Percentiles rank a stretch among this genome's conserved stretches.
Evolutionary conservation across 805 yeast species (phyloP).

Genomic region (Yarrowia divulgata): DNA sequence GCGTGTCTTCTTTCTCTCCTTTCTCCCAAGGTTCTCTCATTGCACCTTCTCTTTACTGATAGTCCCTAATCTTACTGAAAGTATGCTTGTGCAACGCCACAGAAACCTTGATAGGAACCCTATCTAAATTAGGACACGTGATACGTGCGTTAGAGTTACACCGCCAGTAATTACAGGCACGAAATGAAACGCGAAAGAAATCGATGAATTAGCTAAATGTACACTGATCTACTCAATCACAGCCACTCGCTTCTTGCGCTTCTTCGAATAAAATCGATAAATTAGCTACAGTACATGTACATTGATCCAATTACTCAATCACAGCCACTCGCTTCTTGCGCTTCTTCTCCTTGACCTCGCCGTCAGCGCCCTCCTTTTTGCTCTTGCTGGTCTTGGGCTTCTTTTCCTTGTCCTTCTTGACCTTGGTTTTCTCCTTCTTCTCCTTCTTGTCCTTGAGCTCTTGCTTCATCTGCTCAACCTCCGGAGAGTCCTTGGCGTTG

Average conservation of each 20-base stretch:
- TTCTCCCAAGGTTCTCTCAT: constrained; percentile 8
- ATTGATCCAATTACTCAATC: constrained; percentile 31
- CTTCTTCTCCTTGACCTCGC: constrained; percentile 38
- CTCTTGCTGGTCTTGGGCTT: constrained; percentile 44
- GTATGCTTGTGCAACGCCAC: constrained; percentile 38
- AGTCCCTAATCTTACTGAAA: constrained; percentile 6
- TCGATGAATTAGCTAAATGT: background rate
- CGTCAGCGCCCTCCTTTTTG: constrained; percentile 31
- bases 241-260: constrained; percentile 36
- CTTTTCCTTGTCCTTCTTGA: constrained; percentile 32
- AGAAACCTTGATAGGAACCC: constrained; percentile 20
- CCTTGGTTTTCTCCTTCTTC: constrained; percentile 18
- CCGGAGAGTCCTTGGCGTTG: constrained; percentile 26
- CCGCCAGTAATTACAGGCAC: no score
- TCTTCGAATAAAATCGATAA: background rate
- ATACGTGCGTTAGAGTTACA: background rate
- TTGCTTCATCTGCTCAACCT: constrained; percentile 40
- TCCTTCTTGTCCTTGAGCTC: constrained; percentile 19
- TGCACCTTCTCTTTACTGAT: constrained; percentile 23
- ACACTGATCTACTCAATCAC: constrained; percentile 33
- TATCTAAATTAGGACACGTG: constrained; percentile 16
- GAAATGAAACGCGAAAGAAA: background rate
- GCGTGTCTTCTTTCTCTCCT: background rate
- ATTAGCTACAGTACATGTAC: background rate
- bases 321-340: constrained; percentile 34